phyloP scores from a whole-genome alignment of 2,329 filamentous ascomycete species.

The Hymenoscyphus repandus region DNA sequence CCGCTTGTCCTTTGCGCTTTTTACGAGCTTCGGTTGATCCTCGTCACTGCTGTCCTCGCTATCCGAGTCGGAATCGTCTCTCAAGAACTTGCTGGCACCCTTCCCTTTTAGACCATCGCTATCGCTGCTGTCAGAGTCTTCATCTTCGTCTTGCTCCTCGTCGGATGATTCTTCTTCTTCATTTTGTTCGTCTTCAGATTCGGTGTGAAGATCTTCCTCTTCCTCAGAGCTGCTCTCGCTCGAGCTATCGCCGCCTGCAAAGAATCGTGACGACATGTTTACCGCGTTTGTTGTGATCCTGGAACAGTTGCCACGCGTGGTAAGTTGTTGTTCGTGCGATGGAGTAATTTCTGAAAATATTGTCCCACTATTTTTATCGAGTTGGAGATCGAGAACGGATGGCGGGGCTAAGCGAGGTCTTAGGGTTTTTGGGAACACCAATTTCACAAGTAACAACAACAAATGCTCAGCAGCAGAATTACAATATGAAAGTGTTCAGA shows the following conservation, averaged over 20 bases:
- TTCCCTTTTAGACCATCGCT: conserved; percentile 60
- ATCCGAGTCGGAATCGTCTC: conserved; percentile 61
- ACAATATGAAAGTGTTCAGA: background rate
- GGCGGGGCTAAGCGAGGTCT: conserved; percentile 17
- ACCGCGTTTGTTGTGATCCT: conserved; percentile 10
- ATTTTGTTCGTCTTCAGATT: conserved; percentile 58
- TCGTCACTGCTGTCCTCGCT: conserved; percentile 81
- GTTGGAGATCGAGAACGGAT: conserved; percentile 1
- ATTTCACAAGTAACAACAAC: background rate
- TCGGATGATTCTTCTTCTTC: conserved; percentile 40
- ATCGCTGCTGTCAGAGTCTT: conserved; percentile 51
- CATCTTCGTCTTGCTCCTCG: conserved; percentile 38
- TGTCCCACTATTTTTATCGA: conserved; percentile 5
- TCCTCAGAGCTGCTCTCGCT: conserved; percentile 89
- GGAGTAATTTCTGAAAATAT: conserved; percentile 12
- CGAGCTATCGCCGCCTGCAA: conserved; percentile 96
- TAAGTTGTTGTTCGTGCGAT: conserved; percentile 7
- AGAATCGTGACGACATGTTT: conserved; percentile 87
- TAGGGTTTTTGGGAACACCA: conserved; percentile 6
- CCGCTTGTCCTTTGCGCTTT: conserved; percentile 97
- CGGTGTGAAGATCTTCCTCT: conserved; percentile 87
- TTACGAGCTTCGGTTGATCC: conserved; percentile 79
- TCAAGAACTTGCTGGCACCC: conserved; percentile 81
- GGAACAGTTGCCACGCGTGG: conserved; percentile 6
- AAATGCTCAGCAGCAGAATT: background rate